A percentile compares a stretch with the other conserved stretches of the same genome.
phyloP scores from a whole-genome alignment of 106 monocot species.

The Platanthera guangdongensis region DNA sequence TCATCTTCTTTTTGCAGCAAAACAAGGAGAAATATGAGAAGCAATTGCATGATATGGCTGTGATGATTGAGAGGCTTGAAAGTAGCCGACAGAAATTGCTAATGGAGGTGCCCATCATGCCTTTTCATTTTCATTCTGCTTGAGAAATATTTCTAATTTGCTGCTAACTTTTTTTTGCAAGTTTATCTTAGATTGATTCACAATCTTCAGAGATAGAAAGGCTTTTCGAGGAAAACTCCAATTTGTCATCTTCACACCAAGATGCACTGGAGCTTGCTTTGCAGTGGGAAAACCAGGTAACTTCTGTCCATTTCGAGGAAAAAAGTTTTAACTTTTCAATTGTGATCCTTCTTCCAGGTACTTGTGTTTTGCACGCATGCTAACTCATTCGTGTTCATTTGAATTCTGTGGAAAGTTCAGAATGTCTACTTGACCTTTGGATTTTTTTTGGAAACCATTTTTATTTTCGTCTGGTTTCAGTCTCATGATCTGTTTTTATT shows the following conservation, averaged over 20 bases:
- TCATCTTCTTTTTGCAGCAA: constrained; percentile 30
- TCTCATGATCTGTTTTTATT: not conserved
- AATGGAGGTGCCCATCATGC: constrained; percentile 50
- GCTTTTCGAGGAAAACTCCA: constrained; percentile 27
- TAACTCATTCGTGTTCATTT: not conserved
- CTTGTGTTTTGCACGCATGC: not conserved
- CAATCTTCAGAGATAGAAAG: constrained; percentile 32
- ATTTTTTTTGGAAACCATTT: not conserved
- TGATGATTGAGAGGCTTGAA: constrained; percentile 97
- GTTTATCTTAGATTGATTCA: constrained; percentile 55
- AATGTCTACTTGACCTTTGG: not conserved
- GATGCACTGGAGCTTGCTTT: constrained; percentile 14
- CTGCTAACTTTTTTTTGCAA: not conserved
- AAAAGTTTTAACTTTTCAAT: not conserved
- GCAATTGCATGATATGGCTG: constrained; percentile 87
- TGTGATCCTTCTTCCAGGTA: not conserved
- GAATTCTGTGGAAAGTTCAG: not conserved
- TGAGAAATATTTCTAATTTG: not conserved
- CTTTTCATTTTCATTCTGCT: constrained; percentile 4
- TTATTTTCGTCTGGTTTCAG: not conserved
- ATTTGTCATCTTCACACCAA: constrained; percentile 13
- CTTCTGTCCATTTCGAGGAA: not conserved
- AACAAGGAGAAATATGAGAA: constrained; percentile 79
- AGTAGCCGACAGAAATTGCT: constrained; percentile 78
- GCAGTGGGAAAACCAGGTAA: constrained; percentile 30